Evolutionary conservation across 176 grass and related monocot genomes (phyloP).

Genomic region (bread wheat (Triticum aestivum)): DNA sequence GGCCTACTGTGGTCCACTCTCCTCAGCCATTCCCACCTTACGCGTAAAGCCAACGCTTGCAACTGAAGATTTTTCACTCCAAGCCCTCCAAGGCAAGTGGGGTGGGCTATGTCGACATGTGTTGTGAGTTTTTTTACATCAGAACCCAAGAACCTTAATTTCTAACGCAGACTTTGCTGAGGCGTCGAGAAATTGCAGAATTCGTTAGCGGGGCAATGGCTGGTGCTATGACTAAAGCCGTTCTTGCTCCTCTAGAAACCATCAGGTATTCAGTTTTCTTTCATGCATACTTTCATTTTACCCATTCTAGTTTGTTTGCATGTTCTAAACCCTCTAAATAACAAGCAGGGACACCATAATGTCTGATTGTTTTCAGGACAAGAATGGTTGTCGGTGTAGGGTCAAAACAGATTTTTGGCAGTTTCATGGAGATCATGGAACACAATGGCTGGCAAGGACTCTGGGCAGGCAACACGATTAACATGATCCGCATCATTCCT

Average conservation of each 20-base stretch:
- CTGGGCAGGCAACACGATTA: slow-evolving; percentile 64
- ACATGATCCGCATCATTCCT: slow-evolving; percentile 69
- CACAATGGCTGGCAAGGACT: slow-evolving; percentile 69
- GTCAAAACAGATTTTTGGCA: slow-evolving; percentile 54
- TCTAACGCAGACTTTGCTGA: slow-evolving; percentile 43
- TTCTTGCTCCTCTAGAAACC: slow-evolving; percentile 88
- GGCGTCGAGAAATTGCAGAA: slow-evolving; percentile 64
- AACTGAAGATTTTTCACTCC: too few species aligned
- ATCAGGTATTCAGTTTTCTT: slow-evolving; percentile 46
- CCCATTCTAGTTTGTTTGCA: not conserved
- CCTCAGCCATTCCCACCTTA: too few species aligned
- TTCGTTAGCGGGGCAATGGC: slow-evolving; percentile 87
- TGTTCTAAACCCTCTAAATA: too few species aligned
- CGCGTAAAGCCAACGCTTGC: too few species aligned
- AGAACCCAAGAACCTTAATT: not conserved
- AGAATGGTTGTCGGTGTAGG: slow-evolving; percentile 79
- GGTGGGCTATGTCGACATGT: not conserved
- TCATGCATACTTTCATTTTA: not conserved
- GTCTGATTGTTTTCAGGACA: slow-evolving; percentile 45
- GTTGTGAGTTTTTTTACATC: not conserved
- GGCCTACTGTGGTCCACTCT: too few species aligned
- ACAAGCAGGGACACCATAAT: not conserved
- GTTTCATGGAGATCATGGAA: slow-evolving; percentile 52
- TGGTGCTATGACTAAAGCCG: slow-evolving; percentile 86
- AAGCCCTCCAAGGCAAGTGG: too few species aligned